Percentiles rank a stretch among this genome's conserved stretches.
phyloP scores from a whole-genome alignment of 495 filamentous ascomycete species.

The Aspergillus campestris region DNA sequence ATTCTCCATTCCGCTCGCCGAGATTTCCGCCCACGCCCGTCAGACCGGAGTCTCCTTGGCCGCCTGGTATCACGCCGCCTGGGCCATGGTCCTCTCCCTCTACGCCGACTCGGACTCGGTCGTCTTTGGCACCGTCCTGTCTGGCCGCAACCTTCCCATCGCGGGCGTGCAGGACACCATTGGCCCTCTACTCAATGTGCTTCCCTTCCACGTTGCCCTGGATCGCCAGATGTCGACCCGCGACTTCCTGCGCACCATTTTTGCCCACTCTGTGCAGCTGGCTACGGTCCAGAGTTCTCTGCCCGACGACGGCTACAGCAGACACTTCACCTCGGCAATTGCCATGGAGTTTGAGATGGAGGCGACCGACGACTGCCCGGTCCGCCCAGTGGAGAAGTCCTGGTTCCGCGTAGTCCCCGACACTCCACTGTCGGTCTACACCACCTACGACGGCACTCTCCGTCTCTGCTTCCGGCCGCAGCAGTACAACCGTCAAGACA shows the following conservation, averaged over 20 bases:
- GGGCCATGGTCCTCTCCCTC: slow-evolving; percentile 33
- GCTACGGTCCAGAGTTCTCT: not conserved
- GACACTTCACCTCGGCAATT: not conserved
- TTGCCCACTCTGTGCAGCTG: not conserved
- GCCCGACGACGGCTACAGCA: not conserved
- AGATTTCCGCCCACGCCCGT: not conserved
- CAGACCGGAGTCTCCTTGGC: not conserved
- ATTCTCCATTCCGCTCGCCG: not conserved
- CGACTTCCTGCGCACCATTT: not conserved
- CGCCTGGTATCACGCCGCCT: slow-evolving; percentile 23
- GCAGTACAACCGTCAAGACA: not conserved
- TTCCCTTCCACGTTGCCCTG: not conserved
- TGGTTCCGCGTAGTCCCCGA: not conserved
- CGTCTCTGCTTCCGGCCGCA: not conserved
- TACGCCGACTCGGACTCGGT: slow-evolving; percentile 35
- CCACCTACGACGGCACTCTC: not conserved
- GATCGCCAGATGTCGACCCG: not conserved
- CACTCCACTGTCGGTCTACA: not conserved
- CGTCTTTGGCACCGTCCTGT: slow-evolving; percentile 33
- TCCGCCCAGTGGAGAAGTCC: not conserved
- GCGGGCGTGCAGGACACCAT: not conserved
- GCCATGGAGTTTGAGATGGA: not conserved
- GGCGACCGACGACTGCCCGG: not conserved
- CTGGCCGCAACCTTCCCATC: slow-evolving; percentile 17
- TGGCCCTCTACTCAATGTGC: not conserved